Evolutionary conservation across 1,284 basidiomycete species (phyloP).

Genomic region (Trametes versicolor): DNA sequence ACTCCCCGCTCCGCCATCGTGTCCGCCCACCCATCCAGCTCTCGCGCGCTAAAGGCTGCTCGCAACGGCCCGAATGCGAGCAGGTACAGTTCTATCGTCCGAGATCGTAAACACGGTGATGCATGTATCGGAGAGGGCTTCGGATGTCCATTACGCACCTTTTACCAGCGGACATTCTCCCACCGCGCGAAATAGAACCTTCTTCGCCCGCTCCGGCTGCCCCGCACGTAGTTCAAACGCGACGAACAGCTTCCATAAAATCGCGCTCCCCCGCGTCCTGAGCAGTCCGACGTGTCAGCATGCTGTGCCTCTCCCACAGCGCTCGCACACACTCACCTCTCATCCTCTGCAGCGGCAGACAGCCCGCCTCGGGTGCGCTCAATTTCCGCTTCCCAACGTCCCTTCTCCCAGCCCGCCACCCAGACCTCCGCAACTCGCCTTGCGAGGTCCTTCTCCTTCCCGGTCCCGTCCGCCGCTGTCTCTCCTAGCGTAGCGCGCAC

Average conservation of each 20-base stretch:
- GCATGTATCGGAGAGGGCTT: slow-evolving; percentile 14
- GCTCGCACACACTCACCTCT: slow-evolving; percentile 52
- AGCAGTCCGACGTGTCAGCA: slow-evolving; percentile 10
- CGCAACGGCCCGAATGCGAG: slow-evolving; percentile 84
- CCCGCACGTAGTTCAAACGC: slow-evolving; percentile 84
- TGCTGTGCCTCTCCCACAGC: slow-evolving; percentile 3
- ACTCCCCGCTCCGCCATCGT: slow-evolving; percentile 87
- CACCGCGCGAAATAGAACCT: slow-evolving; percentile 82
- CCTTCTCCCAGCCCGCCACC: slow-evolving; percentile 80
- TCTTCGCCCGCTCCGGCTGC: slow-evolving; percentile 74
- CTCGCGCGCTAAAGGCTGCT: slow-evolving; percentile 68
- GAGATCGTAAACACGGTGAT: slow-evolving; percentile 22
- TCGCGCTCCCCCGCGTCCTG: slow-evolving; percentile 74
- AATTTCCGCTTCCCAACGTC: slow-evolving; percentile 71
- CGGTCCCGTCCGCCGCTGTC: slow-evolving; percentile 40
- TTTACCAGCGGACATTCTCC: slow-evolving; percentile 85
- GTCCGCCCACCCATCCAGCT: slow-evolving; percentile 77
- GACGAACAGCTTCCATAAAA: slow-evolving; percentile 84
- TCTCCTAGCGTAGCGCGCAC: slow-evolving; percentile 64
- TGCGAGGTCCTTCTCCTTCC: slow-evolving; percentile 61
- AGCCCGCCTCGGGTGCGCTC: slow-evolving; percentile 77
- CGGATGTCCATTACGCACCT: slow-evolving; percentile 55
- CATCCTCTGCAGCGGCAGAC: slow-evolving; percentile 65
- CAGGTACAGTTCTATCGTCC: slow-evolving; percentile 80
- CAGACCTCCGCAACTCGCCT: slow-evolving; percentile 76